These are phyloP conservation scores for Calamus simplicifolius DNA, from an alignment of 176 grass and related monocot genomes.

Conservation along the genomic window DNA sequence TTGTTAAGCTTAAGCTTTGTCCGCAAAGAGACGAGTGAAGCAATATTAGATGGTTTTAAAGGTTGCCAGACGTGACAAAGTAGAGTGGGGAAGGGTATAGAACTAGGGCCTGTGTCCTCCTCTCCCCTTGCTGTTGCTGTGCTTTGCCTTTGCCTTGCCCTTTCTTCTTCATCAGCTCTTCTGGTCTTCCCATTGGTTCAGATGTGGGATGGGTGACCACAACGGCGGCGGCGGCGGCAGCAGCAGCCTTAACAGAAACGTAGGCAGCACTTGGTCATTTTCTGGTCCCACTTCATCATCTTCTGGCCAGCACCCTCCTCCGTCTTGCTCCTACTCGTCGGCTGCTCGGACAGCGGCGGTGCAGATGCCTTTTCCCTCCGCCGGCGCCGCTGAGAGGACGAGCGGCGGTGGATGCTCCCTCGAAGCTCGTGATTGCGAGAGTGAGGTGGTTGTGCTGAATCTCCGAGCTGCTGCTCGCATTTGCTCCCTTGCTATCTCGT, in stretches of 20 bases:
- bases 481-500: background rate
- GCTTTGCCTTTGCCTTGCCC: too few relatives aligned
- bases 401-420: background rate
- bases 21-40: too few relatives aligned
- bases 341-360: too few relatives aligned
- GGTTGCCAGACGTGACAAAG: too few relatives aligned
- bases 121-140: too few relatives aligned
- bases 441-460: background rate
- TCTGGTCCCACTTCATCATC: background rate
- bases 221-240: too few relatives aligned
- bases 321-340: too few relatives aligned
- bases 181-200: background rate
- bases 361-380: background rate
- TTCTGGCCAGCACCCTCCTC: too few relatives aligned
- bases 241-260: background rate
- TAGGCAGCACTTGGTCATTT: slow-evolving; percentile 6
- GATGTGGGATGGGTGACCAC: slow-evolving; percentile 5
- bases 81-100: too few relatives aligned
- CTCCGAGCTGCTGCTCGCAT: background rate
- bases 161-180: background rate
- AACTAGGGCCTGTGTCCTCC: too few relatives aligned
- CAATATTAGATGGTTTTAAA: too few relatives aligned
- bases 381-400: background rate
- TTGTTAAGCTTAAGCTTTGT: too few relatives aligned
- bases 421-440: slow-evolving; percentile 5